These are phyloP conservation scores for Colletotrichum ledebouriae DNA, from an alignment of 2,329 filamentous ascomycete genomes.

Conservation along the genomic window DNA sequence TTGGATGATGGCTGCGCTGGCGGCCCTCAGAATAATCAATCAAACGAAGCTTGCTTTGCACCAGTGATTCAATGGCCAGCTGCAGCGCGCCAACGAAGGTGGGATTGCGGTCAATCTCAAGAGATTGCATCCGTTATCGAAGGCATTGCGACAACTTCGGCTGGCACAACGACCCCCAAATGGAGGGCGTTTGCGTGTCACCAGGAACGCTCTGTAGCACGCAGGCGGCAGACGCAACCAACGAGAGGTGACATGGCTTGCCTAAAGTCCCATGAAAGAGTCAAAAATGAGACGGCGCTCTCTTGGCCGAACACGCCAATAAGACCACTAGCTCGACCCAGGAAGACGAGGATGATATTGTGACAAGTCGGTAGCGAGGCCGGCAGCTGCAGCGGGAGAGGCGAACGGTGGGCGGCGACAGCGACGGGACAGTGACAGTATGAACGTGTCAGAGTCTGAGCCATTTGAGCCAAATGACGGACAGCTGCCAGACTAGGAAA, in stretches of 20 bases:
- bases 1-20: background rate
- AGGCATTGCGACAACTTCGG: constrained; percentile 4
- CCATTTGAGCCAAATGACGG: constrained; percentile 13
- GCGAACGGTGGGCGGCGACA: background rate
- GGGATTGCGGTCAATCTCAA: constrained; percentile 37
- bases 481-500: constrained; percentile 31
- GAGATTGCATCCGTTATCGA: constrained; percentile 33
- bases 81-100: constrained; percentile 32
- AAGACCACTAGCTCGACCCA: background rate
- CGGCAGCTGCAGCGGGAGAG: constrained; percentile 5
- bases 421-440: too few species aligned
- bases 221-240: background rate
- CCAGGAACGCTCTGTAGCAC: constrained; percentile 2
- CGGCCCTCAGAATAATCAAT: background rate
- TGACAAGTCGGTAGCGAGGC: constrained; percentile 2
- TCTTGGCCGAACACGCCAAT: constrained; percentile 3
- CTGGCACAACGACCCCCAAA: background rate
- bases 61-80: constrained; percentile 10
- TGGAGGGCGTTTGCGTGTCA: constrained; percentile 1
- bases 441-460: constrained; percentile 16
- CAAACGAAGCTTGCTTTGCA: constrained; percentile 14
- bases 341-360: background rate
- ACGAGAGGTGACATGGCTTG: too few species aligned
- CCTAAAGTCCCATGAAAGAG: too few species aligned
- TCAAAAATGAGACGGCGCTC: background rate